Percentiles rank a stretch among this genome's conserved stretches.
These are phyloP conservation scores for Candida sakaeoensis DNA, from an alignment of 805 yeast genomes.

Conservation along the genomic window DNA sequence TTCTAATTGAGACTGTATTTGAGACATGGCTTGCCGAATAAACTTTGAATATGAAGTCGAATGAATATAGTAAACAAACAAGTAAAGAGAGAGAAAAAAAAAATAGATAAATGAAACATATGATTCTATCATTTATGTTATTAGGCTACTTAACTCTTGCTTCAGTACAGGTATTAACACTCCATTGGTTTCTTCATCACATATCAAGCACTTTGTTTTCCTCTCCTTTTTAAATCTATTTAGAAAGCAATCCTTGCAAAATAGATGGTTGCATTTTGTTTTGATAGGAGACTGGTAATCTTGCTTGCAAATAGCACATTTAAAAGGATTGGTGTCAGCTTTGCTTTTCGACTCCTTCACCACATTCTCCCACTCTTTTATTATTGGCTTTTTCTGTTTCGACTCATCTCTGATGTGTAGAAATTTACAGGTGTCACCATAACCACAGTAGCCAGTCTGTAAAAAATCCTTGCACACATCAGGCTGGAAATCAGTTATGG, in stretches of 20 bases:
- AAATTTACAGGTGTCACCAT: constrained; percentile 95
- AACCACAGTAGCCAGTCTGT: constrained; percentile 93
- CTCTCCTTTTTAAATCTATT: constrained; percentile 36
- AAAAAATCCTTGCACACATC: constrained; percentile 91
- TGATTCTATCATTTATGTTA: no score
- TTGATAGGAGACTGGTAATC: constrained; percentile 55
- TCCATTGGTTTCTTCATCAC: constrained; percentile 61
- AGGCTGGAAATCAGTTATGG: constrained; percentile 81
- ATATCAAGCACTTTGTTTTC: constrained; percentile 49
- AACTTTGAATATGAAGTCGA: neutral
- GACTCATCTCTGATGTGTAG: constrained; percentile 86
- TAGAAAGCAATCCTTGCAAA: constrained; percentile 61
- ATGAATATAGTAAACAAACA: no score
- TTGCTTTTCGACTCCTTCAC: constrained; percentile 10
- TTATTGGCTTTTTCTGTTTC: constrained; percentile 61
- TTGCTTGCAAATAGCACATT: constrained; percentile 57
- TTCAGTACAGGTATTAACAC: constrained; percentile 51
- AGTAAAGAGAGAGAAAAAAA: neutral
- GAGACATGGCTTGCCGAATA: constrained; percentile 14
- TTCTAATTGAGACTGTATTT: constrained; percentile 25
- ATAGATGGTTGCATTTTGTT: constrained; percentile 61
- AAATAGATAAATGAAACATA: constrained; percentile 14
- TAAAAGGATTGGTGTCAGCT: constrained; percentile 44
- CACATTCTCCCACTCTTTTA: constrained; percentile 58
- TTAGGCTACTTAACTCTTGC: constrained; percentile 17